Evolutionary conservation across 2,329 filamentous ascomycete genomes (phyloP).

Genomic region (Calonectria naviculata): DNA sequence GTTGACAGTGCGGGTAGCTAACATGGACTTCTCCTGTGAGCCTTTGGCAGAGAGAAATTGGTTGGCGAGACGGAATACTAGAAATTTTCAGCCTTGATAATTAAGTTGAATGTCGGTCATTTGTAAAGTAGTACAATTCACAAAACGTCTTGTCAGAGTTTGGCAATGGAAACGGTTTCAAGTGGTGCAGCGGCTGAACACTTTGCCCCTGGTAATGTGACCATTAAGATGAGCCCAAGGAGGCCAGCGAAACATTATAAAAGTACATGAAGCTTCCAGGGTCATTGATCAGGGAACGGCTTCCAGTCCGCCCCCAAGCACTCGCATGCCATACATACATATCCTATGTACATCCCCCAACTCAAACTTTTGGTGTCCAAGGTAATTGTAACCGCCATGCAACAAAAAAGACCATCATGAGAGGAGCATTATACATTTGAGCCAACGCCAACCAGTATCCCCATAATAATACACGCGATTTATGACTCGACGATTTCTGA

Average conservation of each 20-base stretch:
- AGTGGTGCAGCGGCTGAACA: neutral
- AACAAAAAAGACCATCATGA: constrained; percentile 46
- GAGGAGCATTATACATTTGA: constrained; percentile 58
- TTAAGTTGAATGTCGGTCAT: neutral
- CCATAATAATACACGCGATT: constrained; percentile 48
- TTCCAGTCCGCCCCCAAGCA: constrained; percentile 9
- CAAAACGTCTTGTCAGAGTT: neutral
- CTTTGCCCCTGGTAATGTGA: neutral
- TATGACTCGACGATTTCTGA: constrained; percentile 23
- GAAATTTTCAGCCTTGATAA: neutral
- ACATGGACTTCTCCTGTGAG: neutral
- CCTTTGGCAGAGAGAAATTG: neutral
- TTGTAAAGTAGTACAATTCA: neutral
- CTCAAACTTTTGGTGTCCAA: constrained; percentile 34
- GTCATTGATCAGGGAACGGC: constrained; percentile 15
- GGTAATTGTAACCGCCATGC: constrained; percentile 41
- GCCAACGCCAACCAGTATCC: constrained; percentile 48
- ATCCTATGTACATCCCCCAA: constrained; percentile 37
- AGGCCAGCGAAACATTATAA: constrained; percentile 6
- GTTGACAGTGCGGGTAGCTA: neutral
- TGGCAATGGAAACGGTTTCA: neutral
- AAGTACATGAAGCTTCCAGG: constrained; percentile 15
- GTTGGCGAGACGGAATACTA: neutral
- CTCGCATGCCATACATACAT: constrained; percentile 40
- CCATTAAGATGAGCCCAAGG: constrained; percentile 2